Evolutionary conservation across 2,329 filamentous ascomycete genomes (phyloP).

Genomic region (Cyphellophora attinorum): DNA sequence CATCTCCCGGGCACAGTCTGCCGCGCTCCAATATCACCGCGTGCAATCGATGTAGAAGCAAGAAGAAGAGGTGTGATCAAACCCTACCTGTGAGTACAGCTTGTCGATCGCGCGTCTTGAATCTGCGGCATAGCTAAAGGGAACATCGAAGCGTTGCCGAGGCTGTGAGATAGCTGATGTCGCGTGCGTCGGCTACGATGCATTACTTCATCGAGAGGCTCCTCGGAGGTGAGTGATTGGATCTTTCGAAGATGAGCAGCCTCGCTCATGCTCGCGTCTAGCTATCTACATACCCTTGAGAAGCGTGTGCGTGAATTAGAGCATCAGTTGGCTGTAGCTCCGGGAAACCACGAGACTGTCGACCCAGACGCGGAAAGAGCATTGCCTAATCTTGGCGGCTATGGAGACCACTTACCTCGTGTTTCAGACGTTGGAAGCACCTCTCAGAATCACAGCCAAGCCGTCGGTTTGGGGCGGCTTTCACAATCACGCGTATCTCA

Average conservation of each 20-base stretch:
- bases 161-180: constrained; percentile 84
- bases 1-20: too few relatives aligned
- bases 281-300: constrained; percentile 89
- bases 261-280: constrained; percentile 22
- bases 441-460: not conserved
- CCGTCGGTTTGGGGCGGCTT: not conserved
- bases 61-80: constrained; percentile 93
- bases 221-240: constrained; percentile 42
- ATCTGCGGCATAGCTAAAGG: not conserved
- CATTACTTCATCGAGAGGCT: constrained; percentile 89
- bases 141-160: constrained; percentile 63
- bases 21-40: constrained; percentile 68
- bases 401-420: constrained; percentile 33
- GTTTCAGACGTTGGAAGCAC: not conserved
- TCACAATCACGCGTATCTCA: not conserved
- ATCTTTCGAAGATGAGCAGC: not conserved
- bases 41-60: constrained; percentile 79
- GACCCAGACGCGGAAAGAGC: too few relatives aligned
- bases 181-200: constrained; percentile 87
- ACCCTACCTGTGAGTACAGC: constrained; percentile 52
- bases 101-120: not conserved
- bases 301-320: constrained; percentile 72
- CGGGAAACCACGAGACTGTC: too few relatives aligned
- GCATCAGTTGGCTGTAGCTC: too few relatives aligned
- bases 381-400: constrained; percentile 45